Conservation (phyloP, 148 eudicot species). For the Camellia lanceoleosa region DNA sequence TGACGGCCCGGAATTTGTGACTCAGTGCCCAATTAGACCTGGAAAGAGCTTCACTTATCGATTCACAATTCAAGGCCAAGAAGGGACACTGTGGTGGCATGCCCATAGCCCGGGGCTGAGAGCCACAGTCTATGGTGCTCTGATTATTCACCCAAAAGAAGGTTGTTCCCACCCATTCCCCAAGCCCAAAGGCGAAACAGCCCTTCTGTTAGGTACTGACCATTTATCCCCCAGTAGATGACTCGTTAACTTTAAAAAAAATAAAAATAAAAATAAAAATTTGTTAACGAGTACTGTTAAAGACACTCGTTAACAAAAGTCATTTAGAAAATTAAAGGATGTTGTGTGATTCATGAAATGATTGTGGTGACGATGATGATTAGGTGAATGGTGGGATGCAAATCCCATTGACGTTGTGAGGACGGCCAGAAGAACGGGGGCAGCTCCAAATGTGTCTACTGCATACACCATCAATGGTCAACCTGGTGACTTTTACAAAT, state of each 20-base stretch:
- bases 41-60: slow-evolving; percentile 41
- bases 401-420: slow-evolving; percentile 53
- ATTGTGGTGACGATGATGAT: slow-evolving; percentile 1
- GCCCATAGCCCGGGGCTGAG: slow-evolving; percentile 57
- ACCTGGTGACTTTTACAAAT: slow-evolving; percentile 67
- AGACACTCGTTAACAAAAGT: no score
- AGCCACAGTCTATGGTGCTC: slow-evolving; percentile 50
- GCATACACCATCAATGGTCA: slow-evolving; percentile 71
- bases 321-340: no score
- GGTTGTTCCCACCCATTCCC: slow-evolving; percentile 42
- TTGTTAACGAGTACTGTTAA: no score
- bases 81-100: slow-evolving; percentile 65
- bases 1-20: slow-evolving; percentile 50
- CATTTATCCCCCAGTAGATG: background rate
- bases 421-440: slow-evolving; percentile 68
- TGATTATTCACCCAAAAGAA: slow-evolving; percentile 40
- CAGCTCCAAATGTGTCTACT: slow-evolving; percentile 64
- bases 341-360: background rate
- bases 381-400: slow-evolving; percentile 89
- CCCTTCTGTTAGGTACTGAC: slow-evolving; percentile 36
- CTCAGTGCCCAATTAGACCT: slow-evolving; percentile 54
- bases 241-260: background rate
- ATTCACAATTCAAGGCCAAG: slow-evolving; percentile 42
- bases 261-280: background rate
- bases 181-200: slow-evolving; percentile 35